Conservation (phyloP, 495 filamentous ascomycete species). For the Trichoderma reesei region DNA sequence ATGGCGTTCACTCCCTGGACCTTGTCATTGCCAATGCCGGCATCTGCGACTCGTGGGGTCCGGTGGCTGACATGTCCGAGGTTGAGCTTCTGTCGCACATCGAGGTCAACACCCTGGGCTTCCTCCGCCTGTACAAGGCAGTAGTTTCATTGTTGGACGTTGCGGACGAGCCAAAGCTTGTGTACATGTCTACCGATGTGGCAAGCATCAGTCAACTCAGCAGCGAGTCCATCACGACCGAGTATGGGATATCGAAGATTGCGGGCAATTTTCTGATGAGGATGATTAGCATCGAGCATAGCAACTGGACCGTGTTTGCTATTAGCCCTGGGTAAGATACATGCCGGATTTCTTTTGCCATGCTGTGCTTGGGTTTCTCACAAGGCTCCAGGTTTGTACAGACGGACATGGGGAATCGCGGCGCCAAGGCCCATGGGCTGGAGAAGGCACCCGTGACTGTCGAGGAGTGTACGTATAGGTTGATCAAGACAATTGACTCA, state of each 20-base stretch:
- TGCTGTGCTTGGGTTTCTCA: neutral
- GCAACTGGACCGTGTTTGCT: neutral
- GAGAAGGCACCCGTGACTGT: constrained; percentile 21
- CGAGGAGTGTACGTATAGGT: constrained; percentile 15
- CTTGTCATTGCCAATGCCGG: neutral
- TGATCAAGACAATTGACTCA: too few relatives aligned
- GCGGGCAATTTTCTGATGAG: neutral
- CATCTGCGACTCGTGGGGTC: neutral
- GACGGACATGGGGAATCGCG: constrained; percentile 29
- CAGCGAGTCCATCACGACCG: neutral
- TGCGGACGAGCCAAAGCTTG: neutral
- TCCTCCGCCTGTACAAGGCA: neutral
- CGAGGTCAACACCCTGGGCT: neutral
- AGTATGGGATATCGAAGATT: neutral
- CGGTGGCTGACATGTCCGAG: neutral
- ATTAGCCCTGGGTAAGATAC: neutral
- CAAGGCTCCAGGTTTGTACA: constrained; percentile 22
- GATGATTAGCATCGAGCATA: neutral
- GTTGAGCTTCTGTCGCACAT: neutral
- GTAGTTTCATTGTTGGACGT: neutral
- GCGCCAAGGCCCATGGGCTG: constrained; percentile 19
- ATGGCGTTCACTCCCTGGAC: neutral
- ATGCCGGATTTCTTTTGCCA: neutral
- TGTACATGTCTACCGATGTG: neutral
- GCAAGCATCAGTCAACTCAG: neutral